These are phyloP conservation scores for Taphrina wiesneri DNA, from an alignment of 1,139 yeast genomes.

Conservation along the genomic window DNA sequence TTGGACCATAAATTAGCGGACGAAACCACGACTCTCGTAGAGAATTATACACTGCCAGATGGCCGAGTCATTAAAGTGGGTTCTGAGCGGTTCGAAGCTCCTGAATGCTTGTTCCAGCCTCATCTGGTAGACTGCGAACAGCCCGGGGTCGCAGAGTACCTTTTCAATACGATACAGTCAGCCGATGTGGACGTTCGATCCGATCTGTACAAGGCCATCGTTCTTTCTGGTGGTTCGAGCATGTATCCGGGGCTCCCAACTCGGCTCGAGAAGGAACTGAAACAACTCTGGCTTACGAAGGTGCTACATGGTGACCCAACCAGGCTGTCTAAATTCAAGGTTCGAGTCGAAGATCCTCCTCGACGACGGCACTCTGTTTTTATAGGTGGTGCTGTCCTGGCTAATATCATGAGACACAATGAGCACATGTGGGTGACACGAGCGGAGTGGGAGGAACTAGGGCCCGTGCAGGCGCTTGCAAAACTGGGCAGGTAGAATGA, in stretches of 20 bases:
- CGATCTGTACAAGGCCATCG: constrained; percentile 85
- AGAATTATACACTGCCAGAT: constrained; percentile 82
- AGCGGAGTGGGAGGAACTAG: constrained; percentile 98
- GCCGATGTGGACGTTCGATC: constrained; percentile 94
- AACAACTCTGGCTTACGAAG: constrained; percentile 90
- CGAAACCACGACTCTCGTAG: constrained; percentile 92
- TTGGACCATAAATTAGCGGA: constrained; percentile 83
- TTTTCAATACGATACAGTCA: constrained; percentile 87
- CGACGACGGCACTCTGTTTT: constrained; percentile 99
- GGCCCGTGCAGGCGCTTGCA: constrained; percentile 67
- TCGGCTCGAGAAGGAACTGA: constrained; percentile 88
- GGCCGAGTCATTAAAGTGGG: constrained; percentile 94
- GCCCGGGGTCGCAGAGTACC: constrained; percentile 91
- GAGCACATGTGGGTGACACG: constrained; percentile 95
- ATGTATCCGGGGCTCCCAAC: constrained; percentile 99
- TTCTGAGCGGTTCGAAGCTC: constrained; percentile 95
- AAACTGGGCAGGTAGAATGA: constrained; percentile 63
- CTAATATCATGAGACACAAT: constrained; percentile 96
- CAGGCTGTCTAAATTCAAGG: constrained; percentile 86
- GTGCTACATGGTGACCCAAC: constrained; percentile 86
- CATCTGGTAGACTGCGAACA: constrained; percentile 95
- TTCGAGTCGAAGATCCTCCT: constrained; percentile 97
- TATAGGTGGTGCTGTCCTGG: constrained; percentile 97
- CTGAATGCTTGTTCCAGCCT: constrained; percentile 97
- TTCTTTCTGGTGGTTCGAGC: constrained; percentile 93